Conservation (phyloP, 345 rosid species). For the Geranium brycei region DNA sequence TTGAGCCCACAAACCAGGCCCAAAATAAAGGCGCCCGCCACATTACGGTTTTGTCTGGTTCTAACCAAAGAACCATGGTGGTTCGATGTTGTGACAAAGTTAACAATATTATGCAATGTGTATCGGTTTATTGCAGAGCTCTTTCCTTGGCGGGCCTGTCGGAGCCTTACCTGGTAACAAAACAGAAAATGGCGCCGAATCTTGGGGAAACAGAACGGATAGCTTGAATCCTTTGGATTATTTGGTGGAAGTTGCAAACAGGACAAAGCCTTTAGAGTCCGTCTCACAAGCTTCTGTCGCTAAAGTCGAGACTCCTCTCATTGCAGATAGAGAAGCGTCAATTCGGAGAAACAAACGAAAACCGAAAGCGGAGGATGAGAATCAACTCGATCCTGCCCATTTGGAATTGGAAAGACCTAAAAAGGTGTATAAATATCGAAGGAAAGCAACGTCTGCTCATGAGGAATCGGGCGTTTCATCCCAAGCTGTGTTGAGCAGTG, state of each 20-base stretch:
- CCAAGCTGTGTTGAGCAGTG: constrained; percentile 23
- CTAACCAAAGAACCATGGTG: no score
- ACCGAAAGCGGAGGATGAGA: constrained; percentile 37
- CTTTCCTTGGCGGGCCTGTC: constrained; percentile 44
- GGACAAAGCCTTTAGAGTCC: constrained; percentile 60
- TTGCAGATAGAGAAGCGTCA: constrained; percentile 26
- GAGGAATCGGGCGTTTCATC: constrained; percentile 44
- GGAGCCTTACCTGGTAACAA: constrained; percentile 21
- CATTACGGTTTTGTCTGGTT: no score
- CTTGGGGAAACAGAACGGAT: constrained; percentile 56
- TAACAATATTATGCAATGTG: neutral
- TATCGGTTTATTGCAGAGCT: constrained; percentile 24
- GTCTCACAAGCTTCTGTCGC: constrained; percentile 41
- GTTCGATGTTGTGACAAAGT: no score
- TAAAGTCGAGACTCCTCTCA: constrained; percentile 25
- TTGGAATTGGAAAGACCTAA: constrained; percentile 45
- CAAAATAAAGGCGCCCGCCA: no score
- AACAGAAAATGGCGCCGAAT: constrained; percentile 30
- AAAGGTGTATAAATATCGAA: constrained; percentile 47
- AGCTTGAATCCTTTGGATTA: constrained; percentile 81
- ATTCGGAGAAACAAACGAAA: constrained; percentile 32
- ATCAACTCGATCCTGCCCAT: constrained; percentile 32
- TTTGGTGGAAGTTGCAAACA: constrained; percentile 91
- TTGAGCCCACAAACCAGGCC: no score
- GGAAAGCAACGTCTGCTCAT: constrained; percentile 34